phyloP scores from a whole-genome alignment of 2,329 filamentous ascomycete species.

The Diaporthe sp. region DNA sequence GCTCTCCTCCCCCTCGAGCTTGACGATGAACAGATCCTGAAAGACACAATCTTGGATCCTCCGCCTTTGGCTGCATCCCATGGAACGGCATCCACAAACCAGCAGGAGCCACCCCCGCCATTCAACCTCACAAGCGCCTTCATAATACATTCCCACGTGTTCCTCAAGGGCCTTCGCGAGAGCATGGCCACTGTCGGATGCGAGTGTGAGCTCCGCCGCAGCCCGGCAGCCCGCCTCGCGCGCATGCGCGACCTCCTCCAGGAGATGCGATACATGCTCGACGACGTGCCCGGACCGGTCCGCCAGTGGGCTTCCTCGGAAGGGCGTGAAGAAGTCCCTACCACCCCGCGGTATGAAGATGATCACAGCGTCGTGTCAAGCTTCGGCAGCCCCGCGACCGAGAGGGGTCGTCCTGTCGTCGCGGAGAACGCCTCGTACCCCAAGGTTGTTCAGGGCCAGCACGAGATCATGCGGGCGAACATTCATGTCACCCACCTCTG shows the following conservation, averaged over 20 bases:
- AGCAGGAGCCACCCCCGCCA: slow-evolving; percentile 47
- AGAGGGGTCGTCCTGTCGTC: neutral
- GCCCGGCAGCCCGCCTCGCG: slow-evolving; percentile 35
- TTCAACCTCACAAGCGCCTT: slow-evolving; percentile 53
- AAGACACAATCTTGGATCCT: slow-evolving; percentile 1
- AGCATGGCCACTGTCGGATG: slow-evolving; percentile 1
- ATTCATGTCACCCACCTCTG: slow-evolving; percentile 53
- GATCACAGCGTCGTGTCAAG: slow-evolving; percentile 5
- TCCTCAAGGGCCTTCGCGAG: slow-evolving; percentile 41
- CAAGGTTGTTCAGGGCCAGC: slow-evolving; percentile 37
- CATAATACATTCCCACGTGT: slow-evolving; percentile 47
- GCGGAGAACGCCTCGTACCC: neutral
- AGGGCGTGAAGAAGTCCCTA: neutral
- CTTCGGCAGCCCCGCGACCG: neutral
- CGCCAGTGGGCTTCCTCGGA: slow-evolving; percentile 42
- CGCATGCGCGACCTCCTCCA: slow-evolving; percentile 46
- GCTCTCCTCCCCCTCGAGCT: neutral
- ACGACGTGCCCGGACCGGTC: slow-evolving; percentile 45
- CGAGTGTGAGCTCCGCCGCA: slow-evolving; percentile 13
- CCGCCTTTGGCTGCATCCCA: neutral
- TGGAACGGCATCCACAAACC: slow-evolving; percentile 42
- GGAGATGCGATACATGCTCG: slow-evolving; percentile 48
- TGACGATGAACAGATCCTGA: neutral
- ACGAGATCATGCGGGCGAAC: slow-evolving; percentile 49
- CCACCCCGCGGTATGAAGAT: neutral